phyloP scores from a whole-genome alignment of 2,329 filamentous ascomycete genomes.

The Fusarium foetens region DNA sequence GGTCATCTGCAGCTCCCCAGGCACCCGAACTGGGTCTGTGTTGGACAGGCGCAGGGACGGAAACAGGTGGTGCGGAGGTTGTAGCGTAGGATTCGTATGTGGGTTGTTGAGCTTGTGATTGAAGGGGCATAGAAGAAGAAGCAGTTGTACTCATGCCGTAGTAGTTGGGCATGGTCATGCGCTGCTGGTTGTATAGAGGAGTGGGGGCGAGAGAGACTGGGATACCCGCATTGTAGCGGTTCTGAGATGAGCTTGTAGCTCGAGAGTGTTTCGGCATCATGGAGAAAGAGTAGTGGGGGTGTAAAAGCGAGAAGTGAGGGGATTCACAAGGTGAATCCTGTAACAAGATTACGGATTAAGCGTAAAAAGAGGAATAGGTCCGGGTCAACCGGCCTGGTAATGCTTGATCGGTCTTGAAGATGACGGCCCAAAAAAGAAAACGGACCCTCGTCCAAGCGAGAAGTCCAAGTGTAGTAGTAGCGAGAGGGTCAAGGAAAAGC shows the following conservation, averaged over 20 bases:
- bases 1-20: conserved; percentile 81
- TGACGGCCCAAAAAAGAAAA: conserved; percentile 35
- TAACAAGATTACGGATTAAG: conserved; percentile 45
- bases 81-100: conserved; percentile 55
- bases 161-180: conserved; percentile 55
- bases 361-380: conserved; percentile 36
- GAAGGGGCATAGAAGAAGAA: conserved; percentile 45
- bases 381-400: conserved; percentile 44
- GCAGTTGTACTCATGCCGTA: conserved; percentile 52
- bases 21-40: conserved; percentile 69
- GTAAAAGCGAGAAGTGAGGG: conserved; percentile 22
- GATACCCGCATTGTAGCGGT: conserved; percentile 47
- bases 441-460: conserved; percentile 33
- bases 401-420: conserved; percentile 33
- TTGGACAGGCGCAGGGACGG: conserved; percentile 57
- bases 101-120: conserved; percentile 48
- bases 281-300: conserved; percentile 16
- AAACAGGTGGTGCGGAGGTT: conserved; percentile 47
- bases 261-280: conserved; percentile 60
- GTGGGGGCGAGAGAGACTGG: conserved; percentile 55
- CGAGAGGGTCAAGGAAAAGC: conserved; percentile 26
- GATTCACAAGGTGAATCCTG: conserved; percentile 25
- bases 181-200: conserved; percentile 56
- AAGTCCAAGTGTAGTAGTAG: conserved; percentile 27
- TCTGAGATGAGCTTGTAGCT: conserved; percentile 50